Conservation (phyloP, 495 filamentous ascomycete species). For the Annulohypoxylon bovei region DNA sequence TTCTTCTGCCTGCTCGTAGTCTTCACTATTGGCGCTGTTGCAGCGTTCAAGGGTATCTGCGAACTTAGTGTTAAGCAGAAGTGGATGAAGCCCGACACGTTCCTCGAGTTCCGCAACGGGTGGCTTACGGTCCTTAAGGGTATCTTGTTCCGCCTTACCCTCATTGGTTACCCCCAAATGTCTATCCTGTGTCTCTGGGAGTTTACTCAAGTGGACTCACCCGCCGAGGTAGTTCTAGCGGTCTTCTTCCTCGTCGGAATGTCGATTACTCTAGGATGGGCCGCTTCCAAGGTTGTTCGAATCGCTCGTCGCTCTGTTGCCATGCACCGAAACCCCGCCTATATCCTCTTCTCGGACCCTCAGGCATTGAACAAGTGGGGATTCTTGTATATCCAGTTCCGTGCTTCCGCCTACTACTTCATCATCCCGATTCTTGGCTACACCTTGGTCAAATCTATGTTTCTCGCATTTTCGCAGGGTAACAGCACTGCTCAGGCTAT, state of each 20-base stretch:
- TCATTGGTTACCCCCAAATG: constrained; percentile 96
- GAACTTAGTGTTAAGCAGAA: constrained; percentile 75
- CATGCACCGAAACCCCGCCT: constrained; percentile 96
- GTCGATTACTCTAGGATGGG: constrained; percentile 83
- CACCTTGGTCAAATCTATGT: constrained; percentile 86
- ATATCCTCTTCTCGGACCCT: constrained; percentile 96
- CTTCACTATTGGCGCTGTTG: constrained; percentile 74
- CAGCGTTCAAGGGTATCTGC: constrained; percentile 80
- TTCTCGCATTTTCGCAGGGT: constrained; percentile 84
- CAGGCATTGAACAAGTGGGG: constrained; percentile 97
- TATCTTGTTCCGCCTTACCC: constrained; percentile 88
- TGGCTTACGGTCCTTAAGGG: constrained; percentile 85
- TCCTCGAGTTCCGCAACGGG: constrained; percentile 92
- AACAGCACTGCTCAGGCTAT: constrained; percentile 83
- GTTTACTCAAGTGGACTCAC: constrained; percentile 84
- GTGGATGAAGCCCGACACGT: constrained; percentile 87
- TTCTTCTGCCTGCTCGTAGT: constrained; percentile 90
- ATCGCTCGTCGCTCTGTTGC: constrained; percentile 87
- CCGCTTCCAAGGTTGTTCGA: constrained; percentile 85
- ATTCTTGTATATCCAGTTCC: constrained; percentile 97
- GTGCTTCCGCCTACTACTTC: constrained; percentile 96
- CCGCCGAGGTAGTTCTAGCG: constrained; percentile 87
- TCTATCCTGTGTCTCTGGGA: constrained; percentile 94
- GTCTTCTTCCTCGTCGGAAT: constrained; percentile 90
- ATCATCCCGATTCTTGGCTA: constrained; percentile 85